phyloP scores from a whole-genome alignment of 2,329 filamentous ascomycete genomes.

The Claviceps sp. region DNA sequence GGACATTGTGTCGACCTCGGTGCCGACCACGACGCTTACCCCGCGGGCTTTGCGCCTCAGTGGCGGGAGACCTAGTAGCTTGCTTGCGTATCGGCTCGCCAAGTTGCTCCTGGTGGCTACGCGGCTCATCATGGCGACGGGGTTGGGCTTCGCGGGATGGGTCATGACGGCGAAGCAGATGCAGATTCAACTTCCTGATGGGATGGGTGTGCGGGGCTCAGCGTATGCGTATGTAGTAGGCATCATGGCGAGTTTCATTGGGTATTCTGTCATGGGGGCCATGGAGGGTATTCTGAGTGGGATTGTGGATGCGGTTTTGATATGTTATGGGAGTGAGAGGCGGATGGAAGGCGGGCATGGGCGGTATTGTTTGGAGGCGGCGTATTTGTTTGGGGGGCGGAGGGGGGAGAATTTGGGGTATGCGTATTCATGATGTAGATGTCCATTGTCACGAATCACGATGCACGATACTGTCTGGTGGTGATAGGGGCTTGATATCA shows the following conservation, averaged over 20 bases:
- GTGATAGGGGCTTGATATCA: too few species aligned
- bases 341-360: constrained; percentile 52
- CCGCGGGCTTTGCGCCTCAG: constrained; percentile 35
- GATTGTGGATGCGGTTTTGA: constrained; percentile 74
- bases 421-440: constrained; percentile 1
- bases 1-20: constrained; percentile 60
- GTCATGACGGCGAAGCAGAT: constrained; percentile 79
- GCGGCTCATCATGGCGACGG: constrained; percentile 79
- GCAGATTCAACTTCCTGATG: constrained; percentile 41
- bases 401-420: constrained; percentile 7
- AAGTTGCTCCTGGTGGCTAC: constrained; percentile 87
- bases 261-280: constrained; percentile 81
- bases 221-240: constrained; percentile 92
- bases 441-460: too few species aligned
- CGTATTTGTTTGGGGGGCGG: constrained; percentile 66
- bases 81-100: constrained; percentile 80
- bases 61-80: constrained; percentile 30
- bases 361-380: constrained; percentile 84
- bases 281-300: constrained; percentile 82
- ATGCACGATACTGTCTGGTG: too few species aligned
- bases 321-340: constrained; percentile 90
- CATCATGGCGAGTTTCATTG: constrained; percentile 82
- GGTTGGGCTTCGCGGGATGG: constrained; percentile 91
- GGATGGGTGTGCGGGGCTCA: constrained; percentile 54
- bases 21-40: constrained; percentile 59